Conservation (phyloP, 345 rosid species). For the Bruguiera sexangula region DNA sequence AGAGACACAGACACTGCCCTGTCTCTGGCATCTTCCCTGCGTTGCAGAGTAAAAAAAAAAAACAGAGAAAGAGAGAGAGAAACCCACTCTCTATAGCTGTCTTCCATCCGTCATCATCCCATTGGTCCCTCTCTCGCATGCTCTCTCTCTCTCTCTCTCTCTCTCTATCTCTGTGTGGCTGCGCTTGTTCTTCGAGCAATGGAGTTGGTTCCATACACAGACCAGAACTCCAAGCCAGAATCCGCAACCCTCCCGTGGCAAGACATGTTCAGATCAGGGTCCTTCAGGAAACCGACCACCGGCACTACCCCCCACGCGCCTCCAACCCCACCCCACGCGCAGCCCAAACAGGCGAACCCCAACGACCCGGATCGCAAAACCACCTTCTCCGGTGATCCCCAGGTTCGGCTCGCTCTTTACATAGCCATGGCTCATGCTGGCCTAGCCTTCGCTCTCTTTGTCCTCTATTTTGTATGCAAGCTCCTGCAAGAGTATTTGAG, state of each 20-base stretch:
- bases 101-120: not conserved
- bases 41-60: too few species aligned
- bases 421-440: conserved; percentile 99
- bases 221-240: conserved; percentile 45
- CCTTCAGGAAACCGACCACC: conserved; percentile 61
- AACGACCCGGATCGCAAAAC: conserved; percentile 24
- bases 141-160: not conserved
- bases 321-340: conserved; percentile 18
- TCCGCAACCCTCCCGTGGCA: conserved; percentile 67
- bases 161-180: not conserved
- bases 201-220: conserved; percentile 77
- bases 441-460: conserved; percentile 60
- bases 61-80: too few species aligned
- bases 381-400: conserved; percentile 56
- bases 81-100: not conserved
- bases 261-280: conserved; percentile 94
- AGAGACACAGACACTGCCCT: too few species aligned
- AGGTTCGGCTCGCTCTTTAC: conserved; percentile 84
- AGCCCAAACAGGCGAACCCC: conserved; percentile 11
- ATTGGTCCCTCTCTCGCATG: not conserved
- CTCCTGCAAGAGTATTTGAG: conserved; percentile 79
- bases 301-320: conserved; percentile 28
- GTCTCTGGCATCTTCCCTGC: too few species aligned
- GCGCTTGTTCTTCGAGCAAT: conserved; percentile 18
- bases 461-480: conserved; percentile 64